A percentile compares a stretch with the other conserved stretches of the same genome.
Conservation (phyloP, 345 rosid genomes). For the Rhodamnia argentea region DNA sequence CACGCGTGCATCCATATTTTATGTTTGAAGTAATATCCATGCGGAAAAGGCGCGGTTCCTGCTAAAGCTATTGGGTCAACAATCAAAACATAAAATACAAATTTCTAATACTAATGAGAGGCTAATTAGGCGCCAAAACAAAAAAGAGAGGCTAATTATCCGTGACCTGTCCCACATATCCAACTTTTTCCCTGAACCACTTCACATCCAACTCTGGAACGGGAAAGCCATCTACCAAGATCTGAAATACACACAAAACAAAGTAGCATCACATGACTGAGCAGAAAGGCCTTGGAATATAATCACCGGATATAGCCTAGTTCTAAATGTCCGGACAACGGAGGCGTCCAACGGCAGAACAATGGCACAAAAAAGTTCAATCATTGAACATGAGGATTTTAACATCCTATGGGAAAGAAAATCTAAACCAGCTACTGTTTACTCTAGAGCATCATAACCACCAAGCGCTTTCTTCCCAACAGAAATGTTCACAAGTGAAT, state of each 20-base stretch:
- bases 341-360: background rate
- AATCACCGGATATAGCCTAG: background rate
- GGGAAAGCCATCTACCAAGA: slow-evolving; percentile 76
- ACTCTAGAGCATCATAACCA: background rate
- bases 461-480: background rate
- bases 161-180: slow-evolving; percentile 87
- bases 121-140: background rate
- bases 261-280: background rate
- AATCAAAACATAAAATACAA: background rate
- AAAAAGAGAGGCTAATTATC: background rate
- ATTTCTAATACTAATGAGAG: background rate
- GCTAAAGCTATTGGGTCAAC: background rate
- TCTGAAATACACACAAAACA: slow-evolving; percentile 17
- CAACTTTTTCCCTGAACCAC: slow-evolving; percentile 83
- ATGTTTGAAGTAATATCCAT: slow-evolving; percentile 85
- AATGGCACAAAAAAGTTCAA: background rate
- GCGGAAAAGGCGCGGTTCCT: slow-evolving; percentile 96
- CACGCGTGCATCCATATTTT: slow-evolving; percentile 64
- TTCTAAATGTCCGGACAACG: background rate
- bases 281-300: background rate
- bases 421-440: background rate
- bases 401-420: background rate
- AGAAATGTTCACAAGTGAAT: background rate
- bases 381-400: background rate
- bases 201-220: slow-evolving; percentile 69